Base-by-base conservation (phyloP, 441 rosid genomes). In the Populus hybrid region DNA sequence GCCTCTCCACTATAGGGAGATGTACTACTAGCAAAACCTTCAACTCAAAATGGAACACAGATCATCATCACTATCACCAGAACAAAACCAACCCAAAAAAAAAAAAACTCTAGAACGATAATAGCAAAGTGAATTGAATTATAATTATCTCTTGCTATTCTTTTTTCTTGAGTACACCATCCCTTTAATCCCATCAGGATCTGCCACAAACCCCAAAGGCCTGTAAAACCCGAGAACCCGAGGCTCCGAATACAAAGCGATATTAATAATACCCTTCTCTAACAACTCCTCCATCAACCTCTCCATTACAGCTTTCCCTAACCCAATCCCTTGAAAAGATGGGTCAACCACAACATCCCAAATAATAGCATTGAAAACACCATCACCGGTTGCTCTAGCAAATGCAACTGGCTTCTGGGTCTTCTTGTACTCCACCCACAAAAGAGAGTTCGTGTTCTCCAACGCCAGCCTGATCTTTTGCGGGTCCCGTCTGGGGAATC, bases 271-370 rank as follows among this genome's bases (percentile, higher is more conserved):
- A 77, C 98, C 98, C 54, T 77, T 87, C 63, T 30, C 83, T 30
- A 88, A 50, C 77, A 95, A 75, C 78, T 93, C 93, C 28, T 78
- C 90, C 0, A 95, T 75, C 82, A 93, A 59, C 78, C 99, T 80
- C 82, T 95, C 98, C 90, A 95, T 88, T 69, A 93, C 90, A 1
- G 92, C 97, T 80, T 92, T 95, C 69, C 99, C 99, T 0, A 92
- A 84, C 18, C 98, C 98, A 21, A 89, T 78, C 64, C 95, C 95
- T 71, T 95, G 99, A 35, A 85, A 92, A 67, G 93, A 84, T 8
- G 97, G 98, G 72, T 91, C 98, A 70, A 95, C 97, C 81, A 92
- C 99, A 68, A 93, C 99, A 82, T 95, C 99, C 99, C 97, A 93
- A 61, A 95, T 90, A 50, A 93, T 91, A 7, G 98, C 97, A 72